Base-by-base conservation (phyloP, 352 stramenopile species). In the Globisporangium barbulae region DNA sequence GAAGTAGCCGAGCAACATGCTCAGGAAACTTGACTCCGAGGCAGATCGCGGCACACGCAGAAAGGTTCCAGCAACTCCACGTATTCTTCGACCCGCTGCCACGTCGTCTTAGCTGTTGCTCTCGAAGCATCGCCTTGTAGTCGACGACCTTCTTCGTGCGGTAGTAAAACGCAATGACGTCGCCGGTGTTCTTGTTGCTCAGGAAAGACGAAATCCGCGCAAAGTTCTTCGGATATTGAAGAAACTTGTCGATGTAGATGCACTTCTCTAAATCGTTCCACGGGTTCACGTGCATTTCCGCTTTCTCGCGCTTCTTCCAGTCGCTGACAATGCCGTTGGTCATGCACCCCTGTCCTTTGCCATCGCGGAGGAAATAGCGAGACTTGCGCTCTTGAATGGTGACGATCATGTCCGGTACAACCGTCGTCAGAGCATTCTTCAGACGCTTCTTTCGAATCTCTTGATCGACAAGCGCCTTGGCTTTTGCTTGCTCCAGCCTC, bases 201-300 rank as follows among this genome's bases (percentile, higher is more conserved):
- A 98, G 68, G 44, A 88, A 97, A 5, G 91, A 96, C 21, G 96
- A 91, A 62, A 99, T 99, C 35, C 93, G 91, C 2, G 93, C 81
- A 81, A 99, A 99, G 59, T 99, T 98, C 72, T 99, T 99, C 1
- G 98, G 98, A 66, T 96, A 98, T 67, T 99, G 96, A 47, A 99
- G 65, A 70, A 99, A 99, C 58, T 98, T 97, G 83, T 99, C 97
- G 28, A 99, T 75, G 67, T 98, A 99, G 57, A 99, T 99, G 66
- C 90, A 98, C 70, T 99, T 99, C 76, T 99, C 98, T 55, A 99
- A 75, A 67, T 99, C 98, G 55, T 86, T 98, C 97, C 97, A 99
- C 9, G 96, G 83, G 57, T 99, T 99, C 28, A 93, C 83, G n/a
- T 92, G 73, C 63, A 86, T 78, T 49, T 93, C 79, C 1, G 74